Conservation (phyloP, 2,329 filamentous ascomycete species). For the Arthrobotrys pseudoclavata region DNA sequence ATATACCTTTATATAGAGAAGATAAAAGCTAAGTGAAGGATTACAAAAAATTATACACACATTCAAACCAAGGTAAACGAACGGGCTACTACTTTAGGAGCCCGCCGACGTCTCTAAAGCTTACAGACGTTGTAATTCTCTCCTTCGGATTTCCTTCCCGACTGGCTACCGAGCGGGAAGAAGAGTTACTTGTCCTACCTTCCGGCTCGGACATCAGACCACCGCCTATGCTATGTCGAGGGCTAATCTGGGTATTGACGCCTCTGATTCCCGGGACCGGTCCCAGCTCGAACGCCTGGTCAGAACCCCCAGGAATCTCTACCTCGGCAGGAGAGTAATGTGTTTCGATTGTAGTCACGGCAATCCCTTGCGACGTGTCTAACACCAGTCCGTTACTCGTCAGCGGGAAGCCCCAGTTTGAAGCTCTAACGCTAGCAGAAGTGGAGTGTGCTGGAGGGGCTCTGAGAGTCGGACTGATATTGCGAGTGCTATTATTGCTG, state of each 20-base stretch:
- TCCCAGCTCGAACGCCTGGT: constrained; percentile 48
- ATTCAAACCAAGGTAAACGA: not conserved
- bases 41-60: constrained; percentile 16
- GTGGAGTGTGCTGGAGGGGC: constrained; percentile 47
- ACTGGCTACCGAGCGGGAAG: constrained; percentile 14
- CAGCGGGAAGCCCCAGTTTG: constrained; percentile 58
- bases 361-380: constrained; percentile 40
- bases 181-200: constrained; percentile 27
- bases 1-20: not conserved
- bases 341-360: constrained; percentile 53
- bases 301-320: constrained; percentile 25
- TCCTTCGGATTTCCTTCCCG: constrained; percentile 19
- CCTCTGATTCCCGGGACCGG: constrained; percentile 30
- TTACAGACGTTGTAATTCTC: constrained; percentile 3
- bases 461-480: constrained; percentile 26
- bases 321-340: constrained; percentile 49
- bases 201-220: constrained; percentile 37
- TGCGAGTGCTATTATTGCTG: constrained; percentile 11
- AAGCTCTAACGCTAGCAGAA: constrained; percentile 44
- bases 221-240: constrained; percentile 46
- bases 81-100: constrained; percentile 42
- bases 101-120: constrained; percentile 20
- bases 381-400: constrained; percentile 35
- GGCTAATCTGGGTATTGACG: constrained; percentile 10
- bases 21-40: not conserved